phyloP scores from a whole-genome alignment of 176 grass and related monocot species.

The Carex parvula region DNA sequence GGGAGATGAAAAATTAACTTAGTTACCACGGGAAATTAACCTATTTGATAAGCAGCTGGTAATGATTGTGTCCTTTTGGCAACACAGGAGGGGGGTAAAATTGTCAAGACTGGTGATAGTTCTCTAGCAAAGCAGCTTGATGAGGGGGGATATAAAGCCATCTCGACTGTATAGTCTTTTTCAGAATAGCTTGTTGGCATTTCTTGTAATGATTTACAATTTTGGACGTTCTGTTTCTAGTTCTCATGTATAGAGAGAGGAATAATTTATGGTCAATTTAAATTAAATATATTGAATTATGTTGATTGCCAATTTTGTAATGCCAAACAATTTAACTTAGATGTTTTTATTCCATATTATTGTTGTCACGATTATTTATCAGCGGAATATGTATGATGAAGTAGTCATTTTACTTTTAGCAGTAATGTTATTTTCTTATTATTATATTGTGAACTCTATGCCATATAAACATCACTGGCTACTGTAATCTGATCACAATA shows the following conservation, averaged over 20 bases:
- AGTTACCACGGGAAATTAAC: neutral
- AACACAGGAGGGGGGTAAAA: conserved; percentile 68
- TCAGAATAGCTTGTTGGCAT: neutral
- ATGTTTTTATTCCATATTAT: neutral
- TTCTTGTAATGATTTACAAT: conserved; percentile 4
- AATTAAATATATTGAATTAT: neutral
- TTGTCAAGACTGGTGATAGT: conserved; percentile 84
- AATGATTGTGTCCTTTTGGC: conserved; percentile 4
- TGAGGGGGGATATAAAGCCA: conserved; percentile 63
- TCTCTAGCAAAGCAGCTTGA: conserved; percentile 62
- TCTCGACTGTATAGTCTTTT: conserved; percentile 34
- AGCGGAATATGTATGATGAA: neutral
- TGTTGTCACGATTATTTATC: conserved; percentile 8
- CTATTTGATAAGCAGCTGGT: conserved; percentile 17
- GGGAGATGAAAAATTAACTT: neutral
- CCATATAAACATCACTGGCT: neutral
- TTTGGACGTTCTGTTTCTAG: neutral
- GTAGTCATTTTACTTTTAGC: neutral
- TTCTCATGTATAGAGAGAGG: conserved; percentile 16
- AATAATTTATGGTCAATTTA: conserved; percentile 2
- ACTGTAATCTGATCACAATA: neutral
- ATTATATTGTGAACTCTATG: neutral
- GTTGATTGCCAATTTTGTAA: neutral
- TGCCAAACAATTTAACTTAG: neutral
- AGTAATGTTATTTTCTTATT: neutral